Conservation (phyloP, 1,139 yeast genomes). For the Sugiyamaella paludigena region DNA sequence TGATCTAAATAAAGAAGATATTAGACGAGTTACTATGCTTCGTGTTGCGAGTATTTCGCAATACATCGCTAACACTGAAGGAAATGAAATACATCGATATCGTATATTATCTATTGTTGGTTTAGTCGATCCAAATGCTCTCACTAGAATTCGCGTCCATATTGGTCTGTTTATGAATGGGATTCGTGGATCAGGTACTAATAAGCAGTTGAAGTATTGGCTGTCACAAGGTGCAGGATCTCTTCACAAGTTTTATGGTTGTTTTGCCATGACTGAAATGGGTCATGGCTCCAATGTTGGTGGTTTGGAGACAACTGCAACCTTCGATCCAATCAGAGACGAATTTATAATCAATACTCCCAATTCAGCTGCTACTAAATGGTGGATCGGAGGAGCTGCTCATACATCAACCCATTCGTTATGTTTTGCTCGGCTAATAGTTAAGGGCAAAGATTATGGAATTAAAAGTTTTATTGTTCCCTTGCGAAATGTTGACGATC, state of each 20-base stretch:
- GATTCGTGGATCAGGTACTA: slow-evolving; percentile 70
- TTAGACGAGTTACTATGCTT: slow-evolving; percentile 53
- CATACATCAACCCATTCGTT: slow-evolving; percentile 85
- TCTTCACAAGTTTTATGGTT: slow-evolving; percentile 72
- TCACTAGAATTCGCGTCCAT: slow-evolving; percentile 70
- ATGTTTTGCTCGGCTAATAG: slow-evolving; percentile 77
- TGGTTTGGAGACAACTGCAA: slow-evolving; percentile 88
- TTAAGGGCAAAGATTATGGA: slow-evolving; percentile 81
- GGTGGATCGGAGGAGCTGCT: slow-evolving; percentile 99
- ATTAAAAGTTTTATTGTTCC: slow-evolving; percentile 91
- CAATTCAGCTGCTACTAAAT: slow-evolving; percentile 79
- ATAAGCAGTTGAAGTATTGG: slow-evolving; percentile 64
- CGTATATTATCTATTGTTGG: slow-evolving; percentile 44
- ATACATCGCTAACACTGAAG: slow-evolving; percentile 49
- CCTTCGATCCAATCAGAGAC: slow-evolving; percentile 63
- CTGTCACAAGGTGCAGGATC: slow-evolving; percentile 64
- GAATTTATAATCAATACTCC: slow-evolving; percentile 81
- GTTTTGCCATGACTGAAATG: slow-evolving; percentile 92
- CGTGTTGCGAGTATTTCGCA: slow-evolving; percentile 50
- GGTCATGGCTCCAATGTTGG: slow-evolving; percentile 96
- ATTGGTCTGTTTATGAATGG: slow-evolving; percentile 69
- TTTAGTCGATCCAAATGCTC: slow-evolving; percentile 55
- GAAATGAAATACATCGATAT: slow-evolving; percentile 36
- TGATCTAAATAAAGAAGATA: slow-evolving; percentile 50
- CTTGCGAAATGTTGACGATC: slow-evolving; percentile 64